phyloP scores from a whole-genome alignment of 106 monocot species.

The Amphibolis antarctica region DNA sequence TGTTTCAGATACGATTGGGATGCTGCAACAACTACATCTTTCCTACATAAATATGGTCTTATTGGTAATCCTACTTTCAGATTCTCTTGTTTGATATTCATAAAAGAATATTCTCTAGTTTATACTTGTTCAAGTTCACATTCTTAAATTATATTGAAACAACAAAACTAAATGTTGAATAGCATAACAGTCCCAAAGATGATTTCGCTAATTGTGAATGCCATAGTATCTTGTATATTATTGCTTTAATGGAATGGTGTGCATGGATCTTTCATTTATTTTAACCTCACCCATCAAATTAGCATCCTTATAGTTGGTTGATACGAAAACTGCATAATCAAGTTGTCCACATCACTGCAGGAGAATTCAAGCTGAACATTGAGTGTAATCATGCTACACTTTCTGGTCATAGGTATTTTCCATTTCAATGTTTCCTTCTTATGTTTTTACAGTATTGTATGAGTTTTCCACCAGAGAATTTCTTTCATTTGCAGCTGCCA shows the following conservation, averaged over 20 bases:
- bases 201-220: too few relatives aligned
- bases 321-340: too few relatives aligned
- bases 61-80: conserved; percentile 29
- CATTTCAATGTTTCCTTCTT: not conserved
- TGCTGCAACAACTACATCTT: conserved; percentile 72
- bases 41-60: conserved; percentile 74
- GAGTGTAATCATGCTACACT: conserved; percentile 98
- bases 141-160: too few relatives aligned
- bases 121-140: too few relatives aligned
- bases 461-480: not conserved
- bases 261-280: too few relatives aligned
- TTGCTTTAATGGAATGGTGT: too few relatives aligned
- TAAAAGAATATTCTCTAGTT: too few relatives aligned
- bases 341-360: conserved; percentile 31
- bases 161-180: too few relatives aligned
- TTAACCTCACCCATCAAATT: too few relatives aligned
- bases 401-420: conserved; percentile 70
- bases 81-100: not conserved
- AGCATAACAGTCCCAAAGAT: too few relatives aligned
- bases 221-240: too few relatives aligned
- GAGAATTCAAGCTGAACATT: conserved; percentile 89
- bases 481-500: conserved; percentile 43
- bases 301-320: too few relatives aligned
- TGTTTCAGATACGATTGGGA: conserved; percentile 93
- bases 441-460: not conserved